Conservation (phyloP, 345 rosid species). For the Diplotaxis tenuifolia region DNA sequence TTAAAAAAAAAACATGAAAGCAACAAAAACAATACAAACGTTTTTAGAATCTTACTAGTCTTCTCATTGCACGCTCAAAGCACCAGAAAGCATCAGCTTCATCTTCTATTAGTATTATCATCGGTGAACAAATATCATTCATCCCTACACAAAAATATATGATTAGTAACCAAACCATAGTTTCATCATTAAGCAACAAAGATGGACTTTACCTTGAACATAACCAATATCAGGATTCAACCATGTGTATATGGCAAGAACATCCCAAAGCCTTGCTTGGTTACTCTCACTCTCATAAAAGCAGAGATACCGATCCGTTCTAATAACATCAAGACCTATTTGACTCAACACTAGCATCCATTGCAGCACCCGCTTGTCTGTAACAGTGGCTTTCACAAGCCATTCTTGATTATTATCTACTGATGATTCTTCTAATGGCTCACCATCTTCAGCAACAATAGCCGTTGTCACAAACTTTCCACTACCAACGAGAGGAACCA, state of each 20-base stretch:
- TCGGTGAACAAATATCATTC: conserved; percentile 94
- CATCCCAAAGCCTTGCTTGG: conserved; percentile 82
- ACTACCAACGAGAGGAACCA: conserved; percentile 80
- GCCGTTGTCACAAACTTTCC: conserved; percentile 65
- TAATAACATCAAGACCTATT: conserved; percentile 89
- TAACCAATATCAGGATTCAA: conserved; percentile 81
- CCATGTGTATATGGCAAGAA: conserved; percentile 84
- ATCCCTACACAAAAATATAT: conserved; percentile 52
- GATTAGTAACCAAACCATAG: neutral
- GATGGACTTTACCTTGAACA: conserved; percentile 63
- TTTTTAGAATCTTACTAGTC: conserved; percentile 49
- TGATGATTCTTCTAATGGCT: conserved; percentile 45
- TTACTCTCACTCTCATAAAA: conserved; percentile 74
- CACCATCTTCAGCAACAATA: conserved; percentile 65
- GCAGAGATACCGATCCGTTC: conserved; percentile 76
- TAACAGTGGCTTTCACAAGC: conserved; percentile 40
- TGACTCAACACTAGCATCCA: conserved; percentile 87
- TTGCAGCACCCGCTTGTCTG: conserved; percentile 59
- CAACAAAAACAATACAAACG: neutral
- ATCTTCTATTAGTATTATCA: conserved; percentile 75
- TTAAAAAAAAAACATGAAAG: conserved; percentile 7
- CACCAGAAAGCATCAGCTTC: conserved; percentile 98
- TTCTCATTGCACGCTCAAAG: conserved; percentile 84
- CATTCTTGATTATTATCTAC: conserved; percentile 39
- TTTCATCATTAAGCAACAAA: conserved; percentile 1